Percentiles rank a stretch among this genome's conserved stretches.
phyloP scores from a whole-genome alignment of 805 yeast species.

The Kodamaea hsintzibuensis region DNA sequence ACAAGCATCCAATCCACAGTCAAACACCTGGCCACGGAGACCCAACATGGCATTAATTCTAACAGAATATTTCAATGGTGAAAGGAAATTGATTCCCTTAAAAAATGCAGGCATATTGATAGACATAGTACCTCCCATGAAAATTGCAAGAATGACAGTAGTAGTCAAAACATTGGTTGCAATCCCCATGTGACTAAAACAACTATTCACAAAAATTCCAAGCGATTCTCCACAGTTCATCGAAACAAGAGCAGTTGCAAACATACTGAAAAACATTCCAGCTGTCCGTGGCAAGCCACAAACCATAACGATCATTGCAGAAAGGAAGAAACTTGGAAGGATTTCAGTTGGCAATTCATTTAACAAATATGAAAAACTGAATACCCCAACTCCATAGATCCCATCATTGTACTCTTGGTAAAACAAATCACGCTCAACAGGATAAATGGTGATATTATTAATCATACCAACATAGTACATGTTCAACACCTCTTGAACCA shows the following conservation, averaged over 20 bases:
- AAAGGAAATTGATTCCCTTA: conserved; percentile 24
- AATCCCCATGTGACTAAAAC: conserved; percentile 26
- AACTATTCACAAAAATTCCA: conserved; percentile 26
- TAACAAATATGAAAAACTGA: conserved; percentile 22
- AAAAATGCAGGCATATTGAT: conserved; percentile 28
- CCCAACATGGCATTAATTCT: conserved; percentile 23
- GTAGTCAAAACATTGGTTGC: conserved; percentile 23
- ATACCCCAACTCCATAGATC: conserved; percentile 22
- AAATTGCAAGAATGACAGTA: conserved; percentile 22
- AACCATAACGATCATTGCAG: conserved; percentile 23
- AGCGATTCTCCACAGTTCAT: conserved; percentile 28
- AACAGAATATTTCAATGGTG: conserved; percentile 26
- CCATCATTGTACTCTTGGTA: conserved; percentile 29
- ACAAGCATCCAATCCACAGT: conserved; percentile 41
- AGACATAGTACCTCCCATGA: conserved; percentile 35
- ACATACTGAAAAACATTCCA: conserved; percentile 22
- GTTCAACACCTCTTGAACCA: conserved; percentile 24
- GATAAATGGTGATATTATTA: conserved; percentile 26
- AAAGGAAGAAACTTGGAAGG: conserved; percentile 20
- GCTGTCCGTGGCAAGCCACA: conserved; percentile 25
- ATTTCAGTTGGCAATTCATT: conserved; percentile 28
- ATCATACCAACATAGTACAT: conserved; percentile 26
- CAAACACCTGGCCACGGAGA: conserved; percentile 19
- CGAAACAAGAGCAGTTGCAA: conserved; percentile 18
- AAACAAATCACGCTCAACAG: conserved; percentile 24